Conservation (phyloP, 352 stramenopile genomes). For the Pythium coloratum region DNA sequence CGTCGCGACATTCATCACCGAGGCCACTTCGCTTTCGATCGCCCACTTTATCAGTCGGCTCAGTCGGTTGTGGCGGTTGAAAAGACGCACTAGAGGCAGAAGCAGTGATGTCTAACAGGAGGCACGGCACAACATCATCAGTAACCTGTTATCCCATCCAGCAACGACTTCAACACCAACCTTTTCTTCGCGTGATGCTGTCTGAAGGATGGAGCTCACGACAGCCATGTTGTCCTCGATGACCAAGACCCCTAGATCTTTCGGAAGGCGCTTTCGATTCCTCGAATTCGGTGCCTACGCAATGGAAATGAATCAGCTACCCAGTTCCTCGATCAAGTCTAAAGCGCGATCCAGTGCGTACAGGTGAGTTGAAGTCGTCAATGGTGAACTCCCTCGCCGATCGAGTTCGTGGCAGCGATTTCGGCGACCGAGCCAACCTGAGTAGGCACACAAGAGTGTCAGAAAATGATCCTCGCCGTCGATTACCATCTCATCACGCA, state of each 20-base stretch:
- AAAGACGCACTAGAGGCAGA: slow-evolving; percentile 40
- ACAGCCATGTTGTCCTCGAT: slow-evolving; percentile 75
- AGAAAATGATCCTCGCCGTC: not conserved
- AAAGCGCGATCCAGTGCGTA: not conserved
- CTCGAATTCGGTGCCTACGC: slow-evolving; percentile 6
- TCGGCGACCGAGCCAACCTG: slow-evolving; percentile 20
- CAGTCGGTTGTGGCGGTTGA: slow-evolving; percentile 34
- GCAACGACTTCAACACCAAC: slow-evolving; percentile 4
- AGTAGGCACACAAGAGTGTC: too few relatives aligned
- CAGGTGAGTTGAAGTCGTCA: slow-evolving; percentile 26
- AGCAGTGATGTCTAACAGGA: slow-evolving; percentile 32
- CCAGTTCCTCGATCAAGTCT: too few relatives aligned
- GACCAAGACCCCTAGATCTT: slow-evolving; percentile 51
- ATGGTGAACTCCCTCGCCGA: slow-evolving; percentile 21
- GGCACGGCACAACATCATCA: not conserved
- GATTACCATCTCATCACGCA: not conserved
- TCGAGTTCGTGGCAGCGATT: slow-evolving; percentile 21
- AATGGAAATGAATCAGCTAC: not conserved
- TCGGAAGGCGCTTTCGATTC: slow-evolving; percentile 26
- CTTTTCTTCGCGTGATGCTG: slow-evolving; percentile 73
- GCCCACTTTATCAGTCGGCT: slow-evolving; percentile 44
- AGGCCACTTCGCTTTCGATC: slow-evolving; percentile 46
- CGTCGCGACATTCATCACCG: slow-evolving; percentile 42
- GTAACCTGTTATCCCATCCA: not conserved
- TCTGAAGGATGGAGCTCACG: slow-evolving; percentile 77